Conservation (phyloP, 2,329 filamentous ascomycete species). For the Xylariomycetidae sp. region DNA sequence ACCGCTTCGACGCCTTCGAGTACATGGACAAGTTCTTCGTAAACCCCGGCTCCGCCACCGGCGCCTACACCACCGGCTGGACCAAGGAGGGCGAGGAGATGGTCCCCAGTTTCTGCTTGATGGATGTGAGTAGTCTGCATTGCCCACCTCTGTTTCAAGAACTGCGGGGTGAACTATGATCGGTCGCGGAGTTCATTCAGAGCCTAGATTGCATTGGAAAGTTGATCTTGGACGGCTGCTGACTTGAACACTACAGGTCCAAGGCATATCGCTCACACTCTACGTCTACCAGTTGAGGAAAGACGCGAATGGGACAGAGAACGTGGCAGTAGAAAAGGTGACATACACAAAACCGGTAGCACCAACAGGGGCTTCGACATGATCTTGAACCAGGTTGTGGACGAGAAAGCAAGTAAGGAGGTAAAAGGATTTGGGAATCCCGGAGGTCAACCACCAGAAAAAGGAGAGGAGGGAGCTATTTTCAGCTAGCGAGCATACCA, state of each 20-base stretch:
- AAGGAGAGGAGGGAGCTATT: too few relatives aligned
- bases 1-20: constrained; percentile 64
- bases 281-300: constrained; percentile 88
- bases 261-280: constrained; percentile 90
- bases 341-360: constrained; percentile 74
- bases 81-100: constrained; percentile 60
- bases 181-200: too few relatives aligned
- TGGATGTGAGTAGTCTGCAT: constrained; percentile 86
- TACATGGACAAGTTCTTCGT: constrained; percentile 72
- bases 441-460: too few relatives aligned
- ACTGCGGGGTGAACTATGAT: too few relatives aligned
- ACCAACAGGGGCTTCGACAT: constrained; percentile 40
- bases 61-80: constrained; percentile 55
- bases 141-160: not conserved
- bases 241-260: too few relatives aligned
- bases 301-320: constrained; percentile 70
- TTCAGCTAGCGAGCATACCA: too few relatives aligned
- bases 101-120: constrained; percentile 88
- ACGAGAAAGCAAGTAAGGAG: too few relatives aligned
- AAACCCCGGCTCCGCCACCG: constrained; percentile 62
- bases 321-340: constrained; percentile 78
- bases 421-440: too few relatives aligned
- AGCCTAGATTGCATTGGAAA: too few relatives aligned
- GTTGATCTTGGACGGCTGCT: too few relatives aligned
- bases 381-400: too few relatives aligned